phyloP scores from a whole-genome alignment of 139 green algal genomes.

The Chlorella sp. region DNA sequence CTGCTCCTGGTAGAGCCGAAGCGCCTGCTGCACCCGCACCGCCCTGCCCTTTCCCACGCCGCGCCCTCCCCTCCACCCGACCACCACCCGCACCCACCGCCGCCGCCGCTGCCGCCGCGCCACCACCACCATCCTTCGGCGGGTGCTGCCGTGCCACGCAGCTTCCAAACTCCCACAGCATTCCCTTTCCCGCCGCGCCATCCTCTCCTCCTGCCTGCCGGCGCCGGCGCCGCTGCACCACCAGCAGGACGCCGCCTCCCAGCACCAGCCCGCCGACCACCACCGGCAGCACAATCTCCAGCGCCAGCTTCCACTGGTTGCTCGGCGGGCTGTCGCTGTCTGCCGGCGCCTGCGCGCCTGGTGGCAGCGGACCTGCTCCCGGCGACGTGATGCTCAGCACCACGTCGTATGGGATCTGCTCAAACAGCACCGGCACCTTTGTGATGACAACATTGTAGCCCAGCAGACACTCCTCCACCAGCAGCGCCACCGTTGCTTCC shows the following conservation, averaged over 20 bases:
- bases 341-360: not conserved
- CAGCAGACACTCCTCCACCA: conserved; percentile 4
- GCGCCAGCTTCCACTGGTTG: not conserved
- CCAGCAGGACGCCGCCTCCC: not conserved
- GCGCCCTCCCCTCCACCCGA: too few relatives aligned
- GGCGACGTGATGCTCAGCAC: too few relatives aligned
- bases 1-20: too few relatives aligned
- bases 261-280: not conserved
- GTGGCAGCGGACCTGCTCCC: too few relatives aligned
- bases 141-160: too few relatives aligned
- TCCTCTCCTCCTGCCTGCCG: not conserved
- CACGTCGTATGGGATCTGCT: not conserved
- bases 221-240: not conserved
- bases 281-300: not conserved
- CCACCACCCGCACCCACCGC: too few relatives aligned
- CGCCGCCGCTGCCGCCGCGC: too few relatives aligned
- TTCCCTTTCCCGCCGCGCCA: not conserved
- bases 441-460: conserved; percentile 1
- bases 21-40: too few relatives aligned
- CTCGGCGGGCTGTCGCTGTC: not conserved
- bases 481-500: not conserved
- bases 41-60: too few relatives aligned
- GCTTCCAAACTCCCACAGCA: too few relatives aligned
- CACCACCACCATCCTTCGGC: too few relatives aligned
- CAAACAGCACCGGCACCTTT: not conserved